phyloP scores from a whole-genome alignment of 192 early-diverging fungal genomes.

The Funneliformis mosseae region DNA sequence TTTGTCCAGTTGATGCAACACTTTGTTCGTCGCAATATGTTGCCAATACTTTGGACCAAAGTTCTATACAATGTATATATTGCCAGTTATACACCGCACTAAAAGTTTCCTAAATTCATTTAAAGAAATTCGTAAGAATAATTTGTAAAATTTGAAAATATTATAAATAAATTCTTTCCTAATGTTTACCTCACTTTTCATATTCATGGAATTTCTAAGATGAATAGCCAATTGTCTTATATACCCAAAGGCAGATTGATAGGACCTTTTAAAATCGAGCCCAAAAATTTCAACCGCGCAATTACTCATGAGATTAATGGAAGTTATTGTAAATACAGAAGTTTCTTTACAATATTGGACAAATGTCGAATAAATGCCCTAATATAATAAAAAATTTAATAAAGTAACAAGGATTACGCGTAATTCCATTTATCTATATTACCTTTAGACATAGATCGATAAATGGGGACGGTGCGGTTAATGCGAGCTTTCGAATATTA shows the following conservation, averaged over 20 bases:
- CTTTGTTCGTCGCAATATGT: slow-evolving; percentile 65
- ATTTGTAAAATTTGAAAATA: slow-evolving; percentile 15
- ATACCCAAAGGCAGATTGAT: slow-evolving; percentile 93
- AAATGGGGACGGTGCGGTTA: slow-evolving; percentile 37
- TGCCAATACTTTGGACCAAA: slow-evolving; percentile 85
- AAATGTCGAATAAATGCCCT: slow-evolving; percentile 84
- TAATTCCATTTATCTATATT: background rate
- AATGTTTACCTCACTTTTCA: slow-evolving; percentile 64
- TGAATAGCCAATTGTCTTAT: slow-evolving; percentile 93
- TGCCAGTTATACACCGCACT: slow-evolving; percentile 97
- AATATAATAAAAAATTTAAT: slow-evolving; percentile 37
- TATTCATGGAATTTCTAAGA: slow-evolving; percentile 84
- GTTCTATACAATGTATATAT: slow-evolving; percentile 87
- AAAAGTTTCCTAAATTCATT: slow-evolving; percentile 66
- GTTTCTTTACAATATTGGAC: slow-evolving; percentile 76
- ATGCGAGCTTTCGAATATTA: slow-evolving; percentile 74
- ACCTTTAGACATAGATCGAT: slow-evolving; percentile 43
- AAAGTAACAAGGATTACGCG: too few relatives aligned
- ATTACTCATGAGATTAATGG: slow-evolving; percentile 90
- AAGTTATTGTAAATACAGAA: slow-evolving; percentile 75
- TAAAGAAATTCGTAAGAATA: background rate
- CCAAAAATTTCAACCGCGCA: slow-evolving; percentile 90
- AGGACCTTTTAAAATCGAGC: slow-evolving; percentile 73
- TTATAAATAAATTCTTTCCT: background rate
- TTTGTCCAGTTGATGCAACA: slow-evolving; percentile 53